Conservation (phyloP, 345 rosid species). For the Gossypioides kirkii region DNA sequence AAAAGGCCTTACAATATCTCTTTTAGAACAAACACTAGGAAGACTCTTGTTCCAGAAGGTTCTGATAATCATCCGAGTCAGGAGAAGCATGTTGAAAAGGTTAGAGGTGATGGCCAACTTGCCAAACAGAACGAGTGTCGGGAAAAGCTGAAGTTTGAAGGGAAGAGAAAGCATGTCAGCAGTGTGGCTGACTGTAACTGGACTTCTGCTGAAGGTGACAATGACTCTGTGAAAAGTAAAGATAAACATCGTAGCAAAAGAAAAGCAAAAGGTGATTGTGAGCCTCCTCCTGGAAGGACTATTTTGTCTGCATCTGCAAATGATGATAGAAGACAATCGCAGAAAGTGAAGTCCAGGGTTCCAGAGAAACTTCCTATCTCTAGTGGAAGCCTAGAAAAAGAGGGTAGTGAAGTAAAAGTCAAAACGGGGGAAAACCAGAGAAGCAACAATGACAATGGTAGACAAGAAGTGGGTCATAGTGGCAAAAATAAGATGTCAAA, state of each 20-base stretch:
- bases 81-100: slow-evolving; percentile 24
- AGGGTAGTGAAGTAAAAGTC: slow-evolving; percentile 24
- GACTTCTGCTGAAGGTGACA: slow-evolving; percentile 23
- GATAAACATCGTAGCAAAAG: slow-evolving; percentile 26
- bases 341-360: slow-evolving; percentile 18
- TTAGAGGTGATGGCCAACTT: slow-evolving; percentile 15
- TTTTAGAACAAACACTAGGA: slow-evolving; percentile 32
- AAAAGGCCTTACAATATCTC: slow-evolving; percentile 50
- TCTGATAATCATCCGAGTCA: slow-evolving; percentile 21
- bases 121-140: slow-evolving; percentile 28
- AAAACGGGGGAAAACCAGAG: slow-evolving; percentile 11
- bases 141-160: slow-evolving; percentile 17
- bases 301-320: slow-evolving; percentile 29
- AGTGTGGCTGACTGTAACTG: slow-evolving; percentile 2
- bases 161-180: slow-evolving; percentile 19
- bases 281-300: slow-evolving; percentile 21
- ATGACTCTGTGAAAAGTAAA: slow-evolving; percentile 23
- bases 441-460: slow-evolving; percentile 13
- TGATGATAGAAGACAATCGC: slow-evolving; percentile 26
- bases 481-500: slow-evolving; percentile 20
- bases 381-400: slow-evolving; percentile 26
- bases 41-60: slow-evolving; percentile 18
- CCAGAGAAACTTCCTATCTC: slow-evolving; percentile 17
- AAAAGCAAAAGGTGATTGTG: slow-evolving; percentile 28
- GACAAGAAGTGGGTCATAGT: slow-evolving; percentile 22